Evolutionary conservation across 306 rosid genomes (phyloP).

Genomic region (Prosopis cineraria): DNA sequence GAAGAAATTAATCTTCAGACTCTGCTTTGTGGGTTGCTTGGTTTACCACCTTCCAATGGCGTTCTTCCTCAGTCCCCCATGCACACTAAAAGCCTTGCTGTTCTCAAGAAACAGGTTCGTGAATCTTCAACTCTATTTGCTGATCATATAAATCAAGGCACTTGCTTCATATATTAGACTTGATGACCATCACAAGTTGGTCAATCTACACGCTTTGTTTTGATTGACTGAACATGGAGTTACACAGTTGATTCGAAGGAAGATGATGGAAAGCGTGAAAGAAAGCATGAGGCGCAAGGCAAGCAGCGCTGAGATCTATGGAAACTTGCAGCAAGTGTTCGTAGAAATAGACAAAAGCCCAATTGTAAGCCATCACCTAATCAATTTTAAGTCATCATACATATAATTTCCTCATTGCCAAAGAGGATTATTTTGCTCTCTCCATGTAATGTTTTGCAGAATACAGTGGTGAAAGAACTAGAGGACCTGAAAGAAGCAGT

Average conservation of each 20-base stretch:
- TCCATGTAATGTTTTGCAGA: conserved; percentile 37
- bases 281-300: conserved; percentile 70
- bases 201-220: not conserved
- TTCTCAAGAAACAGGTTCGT: conserved; percentile 74
- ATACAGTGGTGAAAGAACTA: conserved; percentile 64
- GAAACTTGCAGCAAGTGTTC: conserved; percentile 81
- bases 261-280: conserved; percentile 84
- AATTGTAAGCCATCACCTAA: conserved; percentile 40
- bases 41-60: conserved; percentile 91
- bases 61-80: conserved; percentile 94
- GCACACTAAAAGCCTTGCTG: conserved; percentile 93
- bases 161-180: too few relatives aligned
- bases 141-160: too few relatives aligned
- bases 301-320: conserved; percentile 74
- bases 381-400: too few relatives aligned
- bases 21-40: conserved; percentile 82
- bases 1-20: conserved; percentile 58
- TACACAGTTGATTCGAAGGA: conserved; percentile 65
- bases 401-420: too few relatives aligned
- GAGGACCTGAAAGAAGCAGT: conserved; percentile 73
- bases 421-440: too few relatives aligned
- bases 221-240: conserved; percentile 22
- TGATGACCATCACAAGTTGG: too few relatives aligned
- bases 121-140: not conserved
- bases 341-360: conserved; percentile 70